Conservation (phyloP, 1,284 basidiomycete genomes). For the Dichomitus squalens region DNA sequence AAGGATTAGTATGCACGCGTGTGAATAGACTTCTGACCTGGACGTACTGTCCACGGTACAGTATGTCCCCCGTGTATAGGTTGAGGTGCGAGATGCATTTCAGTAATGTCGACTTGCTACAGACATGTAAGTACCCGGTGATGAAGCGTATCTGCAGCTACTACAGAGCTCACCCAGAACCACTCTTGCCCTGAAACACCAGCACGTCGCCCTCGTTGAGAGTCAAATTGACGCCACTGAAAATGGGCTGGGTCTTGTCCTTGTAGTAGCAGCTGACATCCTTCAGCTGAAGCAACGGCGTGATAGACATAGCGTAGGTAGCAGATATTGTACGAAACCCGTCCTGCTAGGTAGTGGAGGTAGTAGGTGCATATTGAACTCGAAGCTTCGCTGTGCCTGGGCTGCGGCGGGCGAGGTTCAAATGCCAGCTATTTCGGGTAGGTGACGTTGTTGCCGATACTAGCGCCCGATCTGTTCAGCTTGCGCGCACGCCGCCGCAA, state of each 20-base stretch:
- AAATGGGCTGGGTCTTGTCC: conserved; percentile 49
- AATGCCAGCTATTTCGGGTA: not conserved
- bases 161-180: conserved; percentile 51
- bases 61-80: conserved; percentile 67
- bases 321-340: not conserved
- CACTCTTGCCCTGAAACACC: conserved; percentile 75
- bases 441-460: not conserved
- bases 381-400: not conserved
- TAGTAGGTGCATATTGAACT: not conserved
- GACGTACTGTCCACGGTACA: conserved; percentile 66
- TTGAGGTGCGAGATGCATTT: conserved; percentile 84
- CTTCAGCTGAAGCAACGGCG: conserved; percentile 44
- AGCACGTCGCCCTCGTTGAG: conserved; percentile 74
- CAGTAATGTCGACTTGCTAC: conserved; percentile 78
- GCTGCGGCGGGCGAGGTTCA: not conserved
- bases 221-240: conserved; percentile 58
- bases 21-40: not conserved
- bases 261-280: conserved; percentile 44
- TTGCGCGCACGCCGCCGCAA: no score
- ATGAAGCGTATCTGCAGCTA: not conserved
- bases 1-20: not conserved
- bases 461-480: no score
- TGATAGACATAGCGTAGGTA: conserved; percentile 10
- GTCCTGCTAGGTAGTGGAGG: not conserved
- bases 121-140: not conserved